These are phyloP conservation scores for Metschnikowia lachancei DNA, from an alignment of 805 yeast species.

Conservation along the genomic window DNA sequence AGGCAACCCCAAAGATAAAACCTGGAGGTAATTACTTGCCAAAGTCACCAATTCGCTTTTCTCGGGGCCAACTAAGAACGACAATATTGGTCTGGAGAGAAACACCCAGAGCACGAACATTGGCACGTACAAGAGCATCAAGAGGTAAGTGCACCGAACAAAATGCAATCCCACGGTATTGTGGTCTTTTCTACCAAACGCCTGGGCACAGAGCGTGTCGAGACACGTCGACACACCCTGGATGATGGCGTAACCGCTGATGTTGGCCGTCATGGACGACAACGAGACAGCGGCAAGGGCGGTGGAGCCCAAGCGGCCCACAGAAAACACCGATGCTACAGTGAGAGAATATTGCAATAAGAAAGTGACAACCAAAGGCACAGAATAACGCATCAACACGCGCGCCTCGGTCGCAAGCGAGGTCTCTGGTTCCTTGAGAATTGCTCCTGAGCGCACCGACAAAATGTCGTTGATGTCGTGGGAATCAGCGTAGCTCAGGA, in stretches of 20 bases:
- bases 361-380: constrained; percentile 66
- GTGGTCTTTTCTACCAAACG: constrained; percentile 66
- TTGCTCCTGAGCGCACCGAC: constrained; percentile 21
- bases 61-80: constrained; percentile 25
- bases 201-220: constrained; percentile 77
- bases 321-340: constrained; percentile 74
- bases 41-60: constrained; percentile 35
- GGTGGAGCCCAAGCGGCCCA: constrained; percentile 66
- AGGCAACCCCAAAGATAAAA: constrained; percentile 64
- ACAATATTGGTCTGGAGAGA: constrained; percentile 50
- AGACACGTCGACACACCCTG: constrained; percentile 78
- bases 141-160: constrained; percentile 61
- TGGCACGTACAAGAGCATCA: constrained; percentile 50
- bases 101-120: constrained; percentile 60
- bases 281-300: constrained; percentile 75
- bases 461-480: constrained; percentile 23
- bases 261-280: constrained; percentile 76
- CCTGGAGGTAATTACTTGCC: constrained; percentile 57
- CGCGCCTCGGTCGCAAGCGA: constrained; percentile 36
- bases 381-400: constrained; percentile 41
- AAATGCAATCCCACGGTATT: constrained; percentile 66
- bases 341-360: constrained; percentile 69
- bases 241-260: constrained; percentile 69
- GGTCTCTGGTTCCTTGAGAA: constrained; percentile 43
- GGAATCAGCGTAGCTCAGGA: constrained; percentile 6